Conservation (phyloP, 176 grass and related monocot genomes). For the Carex pumila region DNA sequence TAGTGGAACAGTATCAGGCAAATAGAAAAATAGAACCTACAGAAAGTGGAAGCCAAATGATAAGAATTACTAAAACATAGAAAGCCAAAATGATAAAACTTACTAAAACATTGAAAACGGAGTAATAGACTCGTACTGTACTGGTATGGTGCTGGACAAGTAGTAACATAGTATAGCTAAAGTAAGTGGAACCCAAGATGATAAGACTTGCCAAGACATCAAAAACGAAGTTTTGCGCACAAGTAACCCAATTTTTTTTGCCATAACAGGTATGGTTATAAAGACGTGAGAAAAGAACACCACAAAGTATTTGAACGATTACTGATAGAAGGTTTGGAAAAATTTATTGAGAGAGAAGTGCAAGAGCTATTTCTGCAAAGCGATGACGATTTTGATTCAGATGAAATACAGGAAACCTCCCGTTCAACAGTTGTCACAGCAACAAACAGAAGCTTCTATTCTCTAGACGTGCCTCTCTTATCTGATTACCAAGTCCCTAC, state of each 20-base stretch:
- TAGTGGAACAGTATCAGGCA: background rate
- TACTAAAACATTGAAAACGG: background rate
- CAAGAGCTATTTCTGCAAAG: conserved; percentile 78
- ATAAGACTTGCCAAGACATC: background rate
- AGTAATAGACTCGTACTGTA: background rate
- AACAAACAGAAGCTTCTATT: conserved; percentile 57
- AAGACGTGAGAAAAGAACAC: conserved; percentile 76
- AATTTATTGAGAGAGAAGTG: conserved; percentile 73
- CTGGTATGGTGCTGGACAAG: background rate
- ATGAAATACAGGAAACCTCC: conserved; percentile 43
- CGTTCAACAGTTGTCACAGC: conserved; percentile 49
- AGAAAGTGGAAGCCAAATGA: background rate
- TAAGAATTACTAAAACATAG: background rate
- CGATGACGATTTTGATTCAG: conserved; percentile 53
- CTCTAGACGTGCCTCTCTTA: conserved; percentile 71
- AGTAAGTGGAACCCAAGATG: background rate
- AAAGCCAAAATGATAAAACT: background rate
- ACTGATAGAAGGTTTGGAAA: conserved; percentile 74
- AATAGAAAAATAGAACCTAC: background rate
- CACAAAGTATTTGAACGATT: conserved; percentile 71
- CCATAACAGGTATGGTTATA: conserved; percentile 73
- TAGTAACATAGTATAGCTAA: background rate
- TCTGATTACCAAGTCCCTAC: conserved; percentile 32
- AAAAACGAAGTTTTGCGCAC: background rate
- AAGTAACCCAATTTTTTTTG: background rate